Percentiles rank a stretch among this genome's conserved stretches.
Evolutionary conservation across 306 rosid species (phyloP).

Genomic region (Lathyrus sativus): DNA sequence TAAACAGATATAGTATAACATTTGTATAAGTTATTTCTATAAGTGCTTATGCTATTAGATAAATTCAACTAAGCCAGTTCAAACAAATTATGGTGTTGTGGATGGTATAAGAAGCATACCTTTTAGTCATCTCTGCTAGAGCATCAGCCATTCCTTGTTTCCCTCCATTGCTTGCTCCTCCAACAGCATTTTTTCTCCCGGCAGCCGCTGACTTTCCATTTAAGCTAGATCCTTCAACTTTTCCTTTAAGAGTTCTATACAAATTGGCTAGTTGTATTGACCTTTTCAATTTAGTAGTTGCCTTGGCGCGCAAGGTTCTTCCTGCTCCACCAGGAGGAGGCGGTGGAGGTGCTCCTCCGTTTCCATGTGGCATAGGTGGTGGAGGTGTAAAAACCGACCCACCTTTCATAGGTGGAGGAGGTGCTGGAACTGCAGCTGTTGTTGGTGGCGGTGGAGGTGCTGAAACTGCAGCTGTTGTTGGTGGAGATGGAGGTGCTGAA

Average conservation of each 20-base stretch:
- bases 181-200: constrained; percentile 46
- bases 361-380: constrained; percentile 43
- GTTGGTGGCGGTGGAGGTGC: constrained; percentile 11
- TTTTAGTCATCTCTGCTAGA: constrained; percentile 81
- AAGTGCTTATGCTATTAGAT: not conserved
- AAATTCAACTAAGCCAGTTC: not conserved
- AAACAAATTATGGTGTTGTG: not conserved
- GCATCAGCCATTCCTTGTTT: constrained; percentile 96
- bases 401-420: constrained; percentile 32
- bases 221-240: constrained; percentile 70
- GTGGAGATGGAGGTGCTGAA: not conserved
- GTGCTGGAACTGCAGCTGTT: not conserved
- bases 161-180: constrained; percentile 48
- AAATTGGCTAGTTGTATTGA: constrained; percentile 70
- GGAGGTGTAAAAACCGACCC: constrained; percentile 45
- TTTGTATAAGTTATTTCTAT: not conserved
- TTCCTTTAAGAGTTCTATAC: constrained; percentile 66
- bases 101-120: constrained; percentile 46
- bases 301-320: constrained; percentile 54
- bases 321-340: constrained; percentile 63
- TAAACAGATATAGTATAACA: not conserved
- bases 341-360: constrained; percentile 58
- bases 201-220: constrained; percentile 44
- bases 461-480: not conserved
- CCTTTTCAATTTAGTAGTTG: constrained; percentile 70